Base-by-base conservation (phyloP, 805 yeast species). In the Yarrowia sp. region DNA sequence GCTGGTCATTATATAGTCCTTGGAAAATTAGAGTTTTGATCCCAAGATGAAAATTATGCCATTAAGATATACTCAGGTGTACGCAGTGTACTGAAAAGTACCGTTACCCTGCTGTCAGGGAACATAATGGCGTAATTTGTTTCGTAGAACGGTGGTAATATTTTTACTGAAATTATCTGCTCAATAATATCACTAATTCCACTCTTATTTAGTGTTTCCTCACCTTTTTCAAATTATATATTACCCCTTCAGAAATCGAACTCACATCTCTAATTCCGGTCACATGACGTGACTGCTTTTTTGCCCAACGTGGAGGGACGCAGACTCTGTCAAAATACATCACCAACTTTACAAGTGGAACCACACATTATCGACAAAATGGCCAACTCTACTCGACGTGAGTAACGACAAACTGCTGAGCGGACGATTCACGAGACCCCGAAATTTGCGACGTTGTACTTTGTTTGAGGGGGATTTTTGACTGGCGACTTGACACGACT, bases 321-420 rank as follows among this genome's bases (percentile, higher is more conserved):
- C 65, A 61, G 65, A 35, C 58, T 28, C 40, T 48, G 44, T 30
- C 51, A 41, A 41, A 58, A 41, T 58, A 43, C 49, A 43, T 58
- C 51, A 41, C 51, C 51, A 41, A 41, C 63, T 41, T 43, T 58
- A 41, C 61, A 32, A 36, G 61, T 54, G 61, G 61, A 54, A 24
- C 46, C 46, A 54, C 61, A 54, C 61, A 54, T 26, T 38, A 54
- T 54, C 61, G 61, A 54, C 61, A 54, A 54, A 54, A 54, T 54
- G 61, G 61, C 61, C 61, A 14, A 32, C 61, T 54, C 61, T 54
- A 54, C 61, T 24, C 44, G 61, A 54, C 61, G 61, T 54, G 61
- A 54, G 61, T 54, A 54, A 22, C 17, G 24, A 35, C 61, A 16
- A 26, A 54, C 33, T 38, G 61, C 61, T 54, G 61, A 24, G 14